A percentile compares a stretch with the other conserved stretches of the same genome.
These are phyloP conservation scores for Exidia glandulosa DNA, from an alignment of 768 basidiomycete genomes.

Conservation along the genomic window DNA sequence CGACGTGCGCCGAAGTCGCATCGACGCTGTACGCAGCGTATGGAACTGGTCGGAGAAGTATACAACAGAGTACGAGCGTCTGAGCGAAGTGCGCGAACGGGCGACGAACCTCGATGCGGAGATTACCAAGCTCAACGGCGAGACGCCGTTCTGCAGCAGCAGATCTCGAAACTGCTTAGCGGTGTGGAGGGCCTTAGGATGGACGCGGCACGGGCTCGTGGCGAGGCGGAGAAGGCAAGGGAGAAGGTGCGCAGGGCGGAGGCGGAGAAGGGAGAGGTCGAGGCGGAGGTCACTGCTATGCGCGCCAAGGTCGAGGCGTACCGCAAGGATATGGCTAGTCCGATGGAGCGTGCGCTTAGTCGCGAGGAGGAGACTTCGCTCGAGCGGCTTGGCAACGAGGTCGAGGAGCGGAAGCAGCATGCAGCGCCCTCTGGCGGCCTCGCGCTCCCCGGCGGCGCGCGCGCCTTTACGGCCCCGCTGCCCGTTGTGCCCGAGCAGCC, in stretches of 20 bases:
- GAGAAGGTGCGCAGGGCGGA: slow-evolving; percentile 55
- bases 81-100: slow-evolving; percentile 62
- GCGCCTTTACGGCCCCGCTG: too few species aligned
- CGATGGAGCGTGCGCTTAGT: slow-evolving; percentile 65
- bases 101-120: slow-evolving; percentile 74
- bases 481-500: too few species aligned
- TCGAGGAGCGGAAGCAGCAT: slow-evolving; percentile 64
- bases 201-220: slow-evolving; percentile 45
- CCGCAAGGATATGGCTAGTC: slow-evolving; percentile 56
- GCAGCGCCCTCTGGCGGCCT: too few species aligned
- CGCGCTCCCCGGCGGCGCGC: too few species aligned
- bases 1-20: slow-evolving; percentile 79
- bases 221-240: slow-evolving; percentile 61
- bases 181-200: slow-evolving; percentile 53
- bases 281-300: slow-evolving; percentile 56
- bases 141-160: slow-evolving; percentile 62
- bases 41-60: slow-evolving; percentile 64
- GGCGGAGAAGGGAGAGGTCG: slow-evolving; percentile 54
- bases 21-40: slow-evolving; percentile 75
- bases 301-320: slow-evolving; percentile 54
- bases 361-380: slow-evolving; percentile 59
- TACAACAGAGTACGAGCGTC: slow-evolving; percentile 50
- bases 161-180: slow-evolving; percentile 39
- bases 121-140: slow-evolving; percentile 64
- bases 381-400: slow-evolving; percentile 57